Percentiles rank a stretch among this genome's conserved stretches.
Evolutionary conservation across 495 filamentous ascomycete species (phyloP).

Genomic region (Trichoderma reesei): DNA sequence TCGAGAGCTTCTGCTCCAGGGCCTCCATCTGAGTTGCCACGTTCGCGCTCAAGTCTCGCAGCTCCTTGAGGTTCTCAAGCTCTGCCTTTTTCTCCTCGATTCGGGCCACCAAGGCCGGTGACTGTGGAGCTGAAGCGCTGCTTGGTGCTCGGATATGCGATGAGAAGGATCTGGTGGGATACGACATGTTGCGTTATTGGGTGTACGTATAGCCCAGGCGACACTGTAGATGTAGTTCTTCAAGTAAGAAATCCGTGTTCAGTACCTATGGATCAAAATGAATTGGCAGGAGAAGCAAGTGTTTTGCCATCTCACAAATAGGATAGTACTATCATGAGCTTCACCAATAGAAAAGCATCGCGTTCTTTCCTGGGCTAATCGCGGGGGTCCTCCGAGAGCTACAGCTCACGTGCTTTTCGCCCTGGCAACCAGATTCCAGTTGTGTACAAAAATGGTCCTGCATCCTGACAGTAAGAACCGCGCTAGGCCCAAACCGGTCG

Average conservation of each 20-base stretch:
- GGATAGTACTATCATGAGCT: too few relatives aligned
- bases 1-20: conserved; percentile 77
- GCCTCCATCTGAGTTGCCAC: conserved; percentile 86
- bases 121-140: conserved; percentile 50
- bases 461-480: too few relatives aligned
- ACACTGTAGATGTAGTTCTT: too few relatives aligned
- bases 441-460: background rate
- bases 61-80: conserved; percentile 75
- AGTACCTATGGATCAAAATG: too few relatives aligned
- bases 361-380: too few relatives aligned
- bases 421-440: background rate
- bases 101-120: conserved; percentile 70
- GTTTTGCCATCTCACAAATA: too few relatives aligned
- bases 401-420: background rate
- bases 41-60: conserved; percentile 79
- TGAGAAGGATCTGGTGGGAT: conserved; percentile 45
- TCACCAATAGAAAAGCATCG: too few relatives aligned
- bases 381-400: background rate
- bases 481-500: background rate
- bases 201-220: background rate
- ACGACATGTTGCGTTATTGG: conserved; percentile 21
- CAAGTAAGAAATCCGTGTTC: too few relatives aligned
- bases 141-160: conserved; percentile 53
- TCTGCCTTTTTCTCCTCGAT: conserved; percentile 92
- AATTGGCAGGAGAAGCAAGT: too few relatives aligned